Percentiles rank a stretch among this genome's conserved stretches.
Conservation (phyloP, 2,329 filamentous ascomycete genomes). For the Chaetomium globosum region DNA sequence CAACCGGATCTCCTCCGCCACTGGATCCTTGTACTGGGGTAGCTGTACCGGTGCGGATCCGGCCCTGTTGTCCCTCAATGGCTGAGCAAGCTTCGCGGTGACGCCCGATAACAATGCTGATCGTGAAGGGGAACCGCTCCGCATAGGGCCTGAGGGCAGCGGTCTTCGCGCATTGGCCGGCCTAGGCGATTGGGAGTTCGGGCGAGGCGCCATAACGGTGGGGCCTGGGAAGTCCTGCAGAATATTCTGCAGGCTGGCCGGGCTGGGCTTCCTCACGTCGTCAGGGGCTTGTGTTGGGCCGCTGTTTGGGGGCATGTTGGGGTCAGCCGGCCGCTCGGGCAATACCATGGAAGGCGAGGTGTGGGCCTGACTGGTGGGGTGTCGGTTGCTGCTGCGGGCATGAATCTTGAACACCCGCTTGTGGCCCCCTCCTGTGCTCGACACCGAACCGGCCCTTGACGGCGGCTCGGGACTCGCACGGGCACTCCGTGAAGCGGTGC, state of each 20-base stretch:
- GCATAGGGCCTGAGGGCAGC: conserved; percentile 15
- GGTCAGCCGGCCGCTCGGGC: conserved; percentile 21
- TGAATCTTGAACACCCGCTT: conserved; percentile 34
- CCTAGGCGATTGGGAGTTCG: conserved; percentile 14
- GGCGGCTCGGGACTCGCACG: conserved; percentile 19
- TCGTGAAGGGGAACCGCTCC: conserved; percentile 1
- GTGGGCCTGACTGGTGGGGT: conserved; percentile 13
- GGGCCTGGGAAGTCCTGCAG: conserved; percentile 22
- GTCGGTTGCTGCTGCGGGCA: conserved; percentile 26
- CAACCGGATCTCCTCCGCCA: conserved; percentile 12
- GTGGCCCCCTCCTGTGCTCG: conserved; percentile 14
- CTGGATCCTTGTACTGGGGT: not conserved
- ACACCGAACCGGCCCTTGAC: conserved; percentile 22
- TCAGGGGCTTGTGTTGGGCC: not conserved
- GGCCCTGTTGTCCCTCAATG: conserved; percentile 13
- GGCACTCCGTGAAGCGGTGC: conserved; percentile 19
- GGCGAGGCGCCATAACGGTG: not conserved
- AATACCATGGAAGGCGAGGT: conserved; percentile 21
- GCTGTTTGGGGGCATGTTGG: not conserved
- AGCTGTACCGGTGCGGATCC: conserved; percentile 20
- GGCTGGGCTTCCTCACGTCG: conserved; percentile 24
- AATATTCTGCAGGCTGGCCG: conserved; percentile 34
- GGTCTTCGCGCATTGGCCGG: conserved; percentile 11
- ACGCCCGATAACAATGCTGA: conserved; percentile 10
- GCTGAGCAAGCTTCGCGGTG: not conserved